Percentiles rank a stretch among this genome's conserved stretches.
Conservation (phyloP, 140 eudicot species). For the Flaveria floridana region DNA sequence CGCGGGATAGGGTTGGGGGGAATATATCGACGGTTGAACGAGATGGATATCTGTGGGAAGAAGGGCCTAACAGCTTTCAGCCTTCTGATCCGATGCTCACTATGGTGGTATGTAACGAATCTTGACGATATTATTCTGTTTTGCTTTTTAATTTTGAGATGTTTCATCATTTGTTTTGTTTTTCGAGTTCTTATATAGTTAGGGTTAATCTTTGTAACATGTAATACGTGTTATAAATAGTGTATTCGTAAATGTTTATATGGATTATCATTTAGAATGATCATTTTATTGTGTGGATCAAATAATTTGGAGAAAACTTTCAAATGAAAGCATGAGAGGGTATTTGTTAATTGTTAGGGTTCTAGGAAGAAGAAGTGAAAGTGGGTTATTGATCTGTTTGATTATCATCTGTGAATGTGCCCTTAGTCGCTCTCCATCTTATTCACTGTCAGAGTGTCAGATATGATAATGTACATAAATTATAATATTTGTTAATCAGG, state of each 20-base stretch:
- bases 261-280: background rate
- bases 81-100: slow-evolving; percentile 88
- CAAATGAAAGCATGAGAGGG: background rate
- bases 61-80: slow-evolving; percentile 94
- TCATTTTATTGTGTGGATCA: background rate
- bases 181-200: background rate
- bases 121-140: background rate
- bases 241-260: background rate
- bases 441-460: background rate
- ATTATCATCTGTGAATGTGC: background rate
- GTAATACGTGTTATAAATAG: background rate
- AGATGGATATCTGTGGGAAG: slow-evolving; percentile 91
- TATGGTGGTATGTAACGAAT: slow-evolving; percentile 51
- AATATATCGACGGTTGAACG: slow-evolving; percentile 68
- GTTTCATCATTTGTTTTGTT: background rate
- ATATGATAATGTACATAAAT: background rate
- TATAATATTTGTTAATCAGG: background rate
- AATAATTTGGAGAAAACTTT: background rate
- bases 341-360: background rate
- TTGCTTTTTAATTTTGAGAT: background rate
- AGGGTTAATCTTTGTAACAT: slow-evolving; percentile 11
- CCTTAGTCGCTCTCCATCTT: background rate
- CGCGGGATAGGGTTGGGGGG: slow-evolving; percentile 79
- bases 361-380: background rate
- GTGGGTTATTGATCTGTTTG: background rate